These are phyloP conservation scores for Curvularia hawaiiensis DNA, from an alignment of 2,329 filamentous ascomycete species.

Conservation along the genomic window DNA sequence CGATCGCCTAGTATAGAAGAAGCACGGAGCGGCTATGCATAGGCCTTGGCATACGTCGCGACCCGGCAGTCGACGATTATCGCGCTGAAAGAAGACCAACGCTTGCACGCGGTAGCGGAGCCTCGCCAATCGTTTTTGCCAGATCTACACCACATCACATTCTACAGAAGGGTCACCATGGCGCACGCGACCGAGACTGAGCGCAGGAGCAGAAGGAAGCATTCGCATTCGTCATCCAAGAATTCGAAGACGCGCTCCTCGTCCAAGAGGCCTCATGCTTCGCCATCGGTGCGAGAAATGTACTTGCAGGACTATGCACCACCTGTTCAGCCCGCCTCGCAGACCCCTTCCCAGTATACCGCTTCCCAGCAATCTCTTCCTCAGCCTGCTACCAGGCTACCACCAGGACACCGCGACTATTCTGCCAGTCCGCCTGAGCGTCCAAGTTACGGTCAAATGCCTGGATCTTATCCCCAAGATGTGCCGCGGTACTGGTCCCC, in stretches of 20 bases:
- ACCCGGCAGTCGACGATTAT: constrained; percentile 24
- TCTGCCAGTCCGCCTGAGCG: constrained; percentile 22
- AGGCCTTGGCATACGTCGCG: constrained; percentile 20
- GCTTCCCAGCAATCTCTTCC: constrained; percentile 13
- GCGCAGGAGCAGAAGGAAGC: constrained; percentile 30
- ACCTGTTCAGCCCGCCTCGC: constrained; percentile 17
- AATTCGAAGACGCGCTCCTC: constrained; percentile 20
- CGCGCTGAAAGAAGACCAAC: constrained; percentile 19
- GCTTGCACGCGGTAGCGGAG: constrained; percentile 10
- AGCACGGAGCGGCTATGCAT: constrained; percentile 24
- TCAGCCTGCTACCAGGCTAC: constrained; percentile 9
- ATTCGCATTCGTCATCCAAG: constrained; percentile 22
- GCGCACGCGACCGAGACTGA: constrained; percentile 23
- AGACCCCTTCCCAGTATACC: constrained; percentile 16
- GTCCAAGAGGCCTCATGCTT: constrained; percentile 20
- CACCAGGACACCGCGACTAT: constrained; percentile 18
- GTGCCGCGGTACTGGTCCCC: constrained; percentile 22
- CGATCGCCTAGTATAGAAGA: constrained; percentile 12
- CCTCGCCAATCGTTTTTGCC: constrained; percentile 4
- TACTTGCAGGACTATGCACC: constrained; percentile 24
- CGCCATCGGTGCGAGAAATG: constrained; percentile 19
- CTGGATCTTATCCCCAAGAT: constrained; percentile 24
- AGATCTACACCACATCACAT: constrained; percentile 2
- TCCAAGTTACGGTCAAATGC: constrained; percentile 28
- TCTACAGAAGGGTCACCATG: constrained; percentile 18